Conservation (phyloP, 805 yeast genomes). For the Zygoascus biomembranicola region DNA sequence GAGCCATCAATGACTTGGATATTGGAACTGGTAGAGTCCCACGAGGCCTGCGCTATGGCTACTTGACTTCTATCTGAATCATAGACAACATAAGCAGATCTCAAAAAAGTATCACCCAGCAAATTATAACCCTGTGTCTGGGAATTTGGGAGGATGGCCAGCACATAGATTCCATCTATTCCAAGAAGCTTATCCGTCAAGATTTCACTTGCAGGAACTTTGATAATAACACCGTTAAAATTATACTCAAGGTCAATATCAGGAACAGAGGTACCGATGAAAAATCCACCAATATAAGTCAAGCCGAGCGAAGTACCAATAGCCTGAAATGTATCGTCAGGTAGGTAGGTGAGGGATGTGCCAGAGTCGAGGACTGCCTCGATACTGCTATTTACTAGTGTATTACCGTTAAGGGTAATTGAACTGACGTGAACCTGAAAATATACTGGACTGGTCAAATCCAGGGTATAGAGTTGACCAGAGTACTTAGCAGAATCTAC, state of each 20-base stretch:
- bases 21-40: conserved; percentile 19
- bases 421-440: conserved; percentile 12
- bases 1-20: conserved; percentile 15
- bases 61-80: conserved; percentile 52
- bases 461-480: conserved; percentile 35
- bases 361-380: conserved; percentile 41
- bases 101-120: conserved; percentile 58
- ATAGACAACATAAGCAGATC: conserved; percentile 60
- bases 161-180: conserved; percentile 1
- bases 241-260: conserved; percentile 10
- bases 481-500: conserved; percentile 35
- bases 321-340: conserved; percentile 25
- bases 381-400: too few relatives aligned
- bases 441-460: conserved; percentile 35
- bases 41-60: conserved; percentile 43
- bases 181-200: background rate
- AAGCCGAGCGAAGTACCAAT: conserved; percentile 8
- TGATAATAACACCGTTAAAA: conserved; percentile 21
- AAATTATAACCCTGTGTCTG: conserved; percentile 20
- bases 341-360: conserved; percentile 44
- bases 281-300: conserved; percentile 1
- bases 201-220: conserved; percentile 14
- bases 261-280: conserved; percentile 3
- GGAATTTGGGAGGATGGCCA: conserved; percentile 5
- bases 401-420: background rate